phyloP scores from a whole-genome alignment of 23 red algal species.

The Gracilaria domingensis region DNA sequence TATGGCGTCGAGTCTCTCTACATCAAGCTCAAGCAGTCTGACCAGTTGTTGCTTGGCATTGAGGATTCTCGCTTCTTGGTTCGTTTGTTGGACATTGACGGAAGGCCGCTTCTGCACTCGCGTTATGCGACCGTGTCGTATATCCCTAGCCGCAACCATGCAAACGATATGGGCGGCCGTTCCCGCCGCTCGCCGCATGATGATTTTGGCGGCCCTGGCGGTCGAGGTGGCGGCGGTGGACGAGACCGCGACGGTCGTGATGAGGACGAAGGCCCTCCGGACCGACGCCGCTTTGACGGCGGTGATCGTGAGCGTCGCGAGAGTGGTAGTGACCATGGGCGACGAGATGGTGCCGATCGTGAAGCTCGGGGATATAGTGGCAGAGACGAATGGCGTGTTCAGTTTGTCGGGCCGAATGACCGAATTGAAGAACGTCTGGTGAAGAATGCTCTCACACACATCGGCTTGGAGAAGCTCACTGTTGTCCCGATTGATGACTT shows the following conservation, averaged over 20 bases:
- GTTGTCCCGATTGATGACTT: constrained; percentile 7
- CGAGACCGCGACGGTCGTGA: constrained; percentile 48
- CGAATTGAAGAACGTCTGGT: constrained; percentile 3
- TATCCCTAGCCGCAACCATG: constrained; percentile 56
- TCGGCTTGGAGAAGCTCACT: background rate
- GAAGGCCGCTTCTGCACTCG: constrained; percentile 44
- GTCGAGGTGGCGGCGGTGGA: constrained; percentile 41
- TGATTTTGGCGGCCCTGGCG: constrained; percentile 21
- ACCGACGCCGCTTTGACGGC: constrained; percentile 26
- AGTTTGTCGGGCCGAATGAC: constrained; percentile 14
- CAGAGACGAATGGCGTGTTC: constrained; percentile 36
- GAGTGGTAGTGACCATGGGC: constrained; percentile 29
- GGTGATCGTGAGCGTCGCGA: constrained; percentile 18
- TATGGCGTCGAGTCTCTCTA: constrained; percentile 63
- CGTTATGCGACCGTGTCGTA: constrained; percentile 74
- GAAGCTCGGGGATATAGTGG: constrained; percentile 5
- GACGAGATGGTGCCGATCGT: constrained; percentile 46
- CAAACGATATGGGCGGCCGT: constrained; percentile 27
- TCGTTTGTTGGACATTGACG: constrained; percentile 66
- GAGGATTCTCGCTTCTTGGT: constrained; percentile 64
- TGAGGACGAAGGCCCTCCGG: constrained; percentile 36
- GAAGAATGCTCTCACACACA: constrained; percentile 7
- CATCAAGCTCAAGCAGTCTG: constrained; percentile 57
- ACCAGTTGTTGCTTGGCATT: constrained; percentile 64
- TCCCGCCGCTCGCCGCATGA: constrained; percentile 18